Evolutionary conservation across 495 filamentous ascomycete genomes (phyloP).

Genomic region (Lichenothelia convexa): DNA sequence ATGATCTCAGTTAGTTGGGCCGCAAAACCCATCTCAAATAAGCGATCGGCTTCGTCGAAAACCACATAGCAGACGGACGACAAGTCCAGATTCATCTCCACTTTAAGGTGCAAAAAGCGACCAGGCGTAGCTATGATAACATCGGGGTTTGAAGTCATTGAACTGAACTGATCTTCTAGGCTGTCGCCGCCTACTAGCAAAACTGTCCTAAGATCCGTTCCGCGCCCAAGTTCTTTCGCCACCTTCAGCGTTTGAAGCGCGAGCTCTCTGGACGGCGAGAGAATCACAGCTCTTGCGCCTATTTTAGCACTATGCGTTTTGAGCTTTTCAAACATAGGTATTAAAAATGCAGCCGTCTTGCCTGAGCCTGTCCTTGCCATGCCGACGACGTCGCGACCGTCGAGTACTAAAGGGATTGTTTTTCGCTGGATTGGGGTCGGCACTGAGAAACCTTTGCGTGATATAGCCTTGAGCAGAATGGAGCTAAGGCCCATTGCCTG

Average conservation of each 20-base stretch:
- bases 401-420: constrained; percentile 78
- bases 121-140: constrained; percentile 93
- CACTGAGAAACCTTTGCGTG: constrained; percentile 81
- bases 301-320: constrained; percentile 75
- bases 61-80: constrained; percentile 78
- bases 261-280: constrained; percentile 84
- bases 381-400: constrained; percentile 80
- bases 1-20: constrained; percentile 86
- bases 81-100: constrained; percentile 82
- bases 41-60: constrained; percentile 88
- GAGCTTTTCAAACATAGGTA: constrained; percentile 90
- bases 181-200: constrained; percentile 89
- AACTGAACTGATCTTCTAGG: constrained; percentile 83
- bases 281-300: constrained; percentile 64
- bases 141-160: constrained; percentile 88
- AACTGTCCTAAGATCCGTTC: constrained; percentile 75
- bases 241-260: constrained; percentile 92
- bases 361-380: constrained; percentile 96
- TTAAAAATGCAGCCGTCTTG: constrained; percentile 94
- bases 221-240: constrained; percentile 78
- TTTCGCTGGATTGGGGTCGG: constrained; percentile 96
- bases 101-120: constrained; percentile 85
- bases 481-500: constrained; percentile 84
- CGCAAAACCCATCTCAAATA: constrained; percentile 97
- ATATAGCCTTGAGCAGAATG: constrained; percentile 70